Percentiles rank a stretch among this genome's conserved stretches.
Conservation (phyloP, 2,329 filamentous ascomycete genomes). For the Pseudogymnoascus sp. region DNA sequence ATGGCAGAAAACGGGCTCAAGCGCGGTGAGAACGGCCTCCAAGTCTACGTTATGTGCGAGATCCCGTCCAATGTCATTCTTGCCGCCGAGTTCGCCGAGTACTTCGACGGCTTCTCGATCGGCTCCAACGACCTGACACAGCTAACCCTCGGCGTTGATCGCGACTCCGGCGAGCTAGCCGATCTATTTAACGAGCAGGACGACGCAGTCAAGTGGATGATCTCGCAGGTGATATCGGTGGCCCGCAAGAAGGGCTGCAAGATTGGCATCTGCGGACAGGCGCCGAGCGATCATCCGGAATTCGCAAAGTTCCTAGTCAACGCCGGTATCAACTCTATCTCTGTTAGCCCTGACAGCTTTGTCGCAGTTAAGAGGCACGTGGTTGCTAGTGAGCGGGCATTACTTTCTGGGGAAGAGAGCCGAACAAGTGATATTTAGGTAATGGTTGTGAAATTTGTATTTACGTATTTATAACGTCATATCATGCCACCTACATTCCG, state of each 20-base stretch:
- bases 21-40: constrained; percentile 30
- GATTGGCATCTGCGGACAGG: too few species aligned
- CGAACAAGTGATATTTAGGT: too few species aligned
- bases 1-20: constrained; percentile 33
- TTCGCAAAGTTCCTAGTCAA: too few species aligned
- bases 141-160: constrained; percentile 34
- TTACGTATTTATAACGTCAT: too few species aligned
- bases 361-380: too few species aligned
- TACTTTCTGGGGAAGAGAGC: too few species aligned
- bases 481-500: too few species aligned
- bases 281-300: too few species aligned
- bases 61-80: constrained; percentile 36
- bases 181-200: constrained; percentile 35
- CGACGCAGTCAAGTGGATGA: constrained; percentile 35
- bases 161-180: constrained; percentile 31
- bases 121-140: constrained; percentile 36
- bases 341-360: too few species aligned
- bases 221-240: constrained; percentile 27
- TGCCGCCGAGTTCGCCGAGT: constrained; percentile 29
- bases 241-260: constrained; percentile 20
- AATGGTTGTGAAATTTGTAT: too few species aligned
- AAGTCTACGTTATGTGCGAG: constrained; percentile 37
- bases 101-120: constrained; percentile 37
- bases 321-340: too few species aligned
- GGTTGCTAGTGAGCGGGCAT: too few species aligned